Evolutionary conservation across 1,139 yeast species (phyloP), one percentile per base, ranked within the genome.

Genomic region (Kurtzmaniella natalensis): DNA sequence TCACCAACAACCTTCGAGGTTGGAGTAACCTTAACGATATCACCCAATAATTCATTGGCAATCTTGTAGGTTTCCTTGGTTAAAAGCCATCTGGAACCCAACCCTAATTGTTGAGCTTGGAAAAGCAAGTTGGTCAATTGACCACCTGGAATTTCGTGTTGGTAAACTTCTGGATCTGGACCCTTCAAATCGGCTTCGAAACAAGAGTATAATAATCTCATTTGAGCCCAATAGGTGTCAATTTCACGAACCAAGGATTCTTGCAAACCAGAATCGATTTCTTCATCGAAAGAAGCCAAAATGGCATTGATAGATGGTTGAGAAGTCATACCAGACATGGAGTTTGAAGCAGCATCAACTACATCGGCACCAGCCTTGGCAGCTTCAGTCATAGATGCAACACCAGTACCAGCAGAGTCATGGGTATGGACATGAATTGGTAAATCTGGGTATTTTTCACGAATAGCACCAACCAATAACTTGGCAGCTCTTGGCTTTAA

Each of bases 331-430:
- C 98, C 98, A 39, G 97, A 88, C 87, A 92, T 82, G 25, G 96
- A 85, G 73, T 92, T 94, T 42, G 95, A 78, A 13, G 97, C 97
- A 48, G 94, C 95, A 61, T 92, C 99, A 48, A 92, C 96, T 40
- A 84, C 94, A 67, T 94, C 98, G 28, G 97, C 98, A 54, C 99
- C 99, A 20, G 96, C 95, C 48, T 72, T 61, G 22, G 97, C 97
- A 60, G 89, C 81, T 5, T 94, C 95, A 44, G 83, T 81, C 95
- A 92, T 89, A 26, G 95, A 83, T 21, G 97, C 88, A 44, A 92
- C 96, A 64, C 95, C 99, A 35, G 98, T 94, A 70, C 98, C 99
- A 29, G 99, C 98, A 45, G 97, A 88, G 65, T 92, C 99, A 64
- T 92, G 99, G 25, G 98, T 89, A 66, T 92, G 99, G 32, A 92